Percentiles rank a stretch among this genome's conserved stretches.
Evolutionary conservation across 768 basidiomycete species (phyloP).

Genomic region (Inosperma sp.): DNA sequence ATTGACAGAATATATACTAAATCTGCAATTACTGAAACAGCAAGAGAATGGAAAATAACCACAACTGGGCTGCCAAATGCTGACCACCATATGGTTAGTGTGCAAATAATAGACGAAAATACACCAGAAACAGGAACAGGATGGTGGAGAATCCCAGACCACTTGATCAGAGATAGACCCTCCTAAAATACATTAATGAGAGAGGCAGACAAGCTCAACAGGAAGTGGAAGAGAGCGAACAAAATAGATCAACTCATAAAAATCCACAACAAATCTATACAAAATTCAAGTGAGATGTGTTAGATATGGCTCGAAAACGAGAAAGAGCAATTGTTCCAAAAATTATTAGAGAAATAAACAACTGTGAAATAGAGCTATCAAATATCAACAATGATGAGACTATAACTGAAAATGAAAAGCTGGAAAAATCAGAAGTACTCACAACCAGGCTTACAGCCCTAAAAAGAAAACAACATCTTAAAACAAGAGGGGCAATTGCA

Average conservation of each 20-base stretch:
- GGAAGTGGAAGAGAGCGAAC: neutral
- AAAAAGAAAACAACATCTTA: too few relatives aligned
- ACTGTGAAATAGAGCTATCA: neutral
- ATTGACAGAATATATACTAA: conserved; percentile 29
- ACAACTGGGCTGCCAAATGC: too few relatives aligned
- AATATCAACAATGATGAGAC: neutral
- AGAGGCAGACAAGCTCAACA: neutral
- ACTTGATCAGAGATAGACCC: conserved; percentile 20
- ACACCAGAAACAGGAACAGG: conserved; percentile 26
- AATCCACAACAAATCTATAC: conserved; percentile 3
- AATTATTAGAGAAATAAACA: too few relatives aligned
- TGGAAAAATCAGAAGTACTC: neutral
- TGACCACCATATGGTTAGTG: conserved; percentile 28
- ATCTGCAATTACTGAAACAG: conserved; percentile 8
- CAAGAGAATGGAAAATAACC: conserved; percentile 25
- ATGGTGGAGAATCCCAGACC: conserved; percentile 22
- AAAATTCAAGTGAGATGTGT: neutral
- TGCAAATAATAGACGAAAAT: conserved; percentile 11
- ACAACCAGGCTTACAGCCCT: conserved; percentile 1
- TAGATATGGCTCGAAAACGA: neutral
- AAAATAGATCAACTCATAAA: conserved; percentile 1
- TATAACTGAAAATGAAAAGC: neutral
- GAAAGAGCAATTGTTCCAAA: too few relatives aligned
- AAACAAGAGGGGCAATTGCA: neutral
- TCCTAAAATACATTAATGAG: neutral